Evolutionary conservation across 2,329 filamentous ascomycete genomes (phyloP), one percentile per base, ranked within the genome.

Genomic region (Blastomyces gilchristii): DNA sequence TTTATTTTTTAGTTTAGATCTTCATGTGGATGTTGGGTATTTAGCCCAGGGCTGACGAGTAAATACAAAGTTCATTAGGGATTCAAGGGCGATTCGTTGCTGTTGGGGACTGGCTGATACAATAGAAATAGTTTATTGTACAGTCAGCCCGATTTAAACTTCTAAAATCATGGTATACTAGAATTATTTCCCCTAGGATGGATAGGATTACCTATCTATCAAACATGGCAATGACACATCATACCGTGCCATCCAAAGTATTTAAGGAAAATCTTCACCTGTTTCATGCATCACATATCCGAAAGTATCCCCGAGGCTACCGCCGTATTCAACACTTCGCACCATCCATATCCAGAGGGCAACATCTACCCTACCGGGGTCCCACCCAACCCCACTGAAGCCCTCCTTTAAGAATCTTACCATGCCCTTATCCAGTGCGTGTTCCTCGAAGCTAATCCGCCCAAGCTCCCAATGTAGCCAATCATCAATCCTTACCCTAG

Each of bases 381-480:
- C 39, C 50, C 43, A 18, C 12, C 12, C 65, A 59, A 65, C 34
- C 9, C 45, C n/a, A 9, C 49, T 61, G 61, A 75, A 63, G 0
- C 71, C 71, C 7, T 58, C 63, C 37, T 71, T 68, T 57, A 74
- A 65, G 60, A 63, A 62, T 37, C 68, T 54, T 41, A 75, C 69
- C 47, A 77, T 64, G 18, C 69, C 65, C 58, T 68, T 67, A 58
- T 77, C 73, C 45, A 70, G 60, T 8, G 78, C 78, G 66, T 87
- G 81, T 68, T 87, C 84, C 0, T 75, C 72, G 71, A 84, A 89
- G 66, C 85, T 86, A 4, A 87, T 79, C 62, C 83, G 76, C 1
- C 71, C 76, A 2, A 75, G 81, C 71, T 80, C 82, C 87, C 87
- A 90, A 28, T 85, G 78, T 52, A 90, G 68, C 83, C 84, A 87